Conservation (phyloP, 257 asterid species). For the Solanum ahanhuiri region DNA sequence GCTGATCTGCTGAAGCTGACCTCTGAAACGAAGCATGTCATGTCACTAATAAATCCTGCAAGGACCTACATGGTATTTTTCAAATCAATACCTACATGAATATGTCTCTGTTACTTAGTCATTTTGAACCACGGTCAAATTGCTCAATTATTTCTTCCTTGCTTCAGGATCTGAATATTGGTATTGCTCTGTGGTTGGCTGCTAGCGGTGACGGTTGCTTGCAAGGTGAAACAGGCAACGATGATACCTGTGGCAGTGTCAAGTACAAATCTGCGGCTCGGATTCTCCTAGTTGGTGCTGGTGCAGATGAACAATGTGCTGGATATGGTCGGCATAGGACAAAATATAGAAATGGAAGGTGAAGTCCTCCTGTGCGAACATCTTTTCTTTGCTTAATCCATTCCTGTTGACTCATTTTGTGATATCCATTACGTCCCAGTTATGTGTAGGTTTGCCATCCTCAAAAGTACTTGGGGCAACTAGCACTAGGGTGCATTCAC, state of each 20-base stretch:
- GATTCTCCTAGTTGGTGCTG: conserved; percentile 89
- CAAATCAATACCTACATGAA: not conserved
- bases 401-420: not conserved
- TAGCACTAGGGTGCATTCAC: not conserved
- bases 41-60: conserved; percentile 79
- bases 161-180: conserved; percentile 87
- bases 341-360: conserved; percentile 76
- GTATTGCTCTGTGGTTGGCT: conserved; percentile 91
- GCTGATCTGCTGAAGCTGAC: conserved; percentile 65
- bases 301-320: conserved; percentile 99
- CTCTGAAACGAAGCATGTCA: conserved; percentile 70
- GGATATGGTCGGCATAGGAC: conserved; percentile 98
- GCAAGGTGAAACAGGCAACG: conserved; percentile 1
- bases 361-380: not conserved
- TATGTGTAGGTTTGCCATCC: not conserved
- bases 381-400: not conserved
- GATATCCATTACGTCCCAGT: not conserved
- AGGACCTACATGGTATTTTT: conserved; percentile 82
- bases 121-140: not conserved
- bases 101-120: not conserved
- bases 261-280: conserved; percentile 62
- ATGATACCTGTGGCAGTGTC: conserved; percentile 15
- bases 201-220: conserved; percentile 85
- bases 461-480: not conserved
- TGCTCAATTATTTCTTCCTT: not conserved